Percentiles rank a stretch among this genome's conserved stretches.
These are phyloP conservation scores for Austroboletus festivus DNA, from an alignment of 768 basidiomycete genomes.

Conservation along the genomic window DNA sequence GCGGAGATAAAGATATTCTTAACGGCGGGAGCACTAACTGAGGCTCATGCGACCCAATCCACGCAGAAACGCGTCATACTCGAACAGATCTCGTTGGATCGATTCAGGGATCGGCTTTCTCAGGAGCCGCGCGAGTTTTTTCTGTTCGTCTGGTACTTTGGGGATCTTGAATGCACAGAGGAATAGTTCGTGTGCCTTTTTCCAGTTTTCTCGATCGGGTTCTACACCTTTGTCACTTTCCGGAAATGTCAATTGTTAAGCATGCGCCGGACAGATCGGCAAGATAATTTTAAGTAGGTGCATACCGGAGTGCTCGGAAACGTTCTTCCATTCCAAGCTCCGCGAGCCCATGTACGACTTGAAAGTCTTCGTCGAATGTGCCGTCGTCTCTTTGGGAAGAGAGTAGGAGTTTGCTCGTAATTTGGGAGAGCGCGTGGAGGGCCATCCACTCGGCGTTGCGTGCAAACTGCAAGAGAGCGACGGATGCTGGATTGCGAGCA, in stretches of 20 bases:
- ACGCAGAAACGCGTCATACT: conserved; percentile 71
- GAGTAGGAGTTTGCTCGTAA: conserved; percentile 60
- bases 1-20: neutral
- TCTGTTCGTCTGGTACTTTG: conserved; percentile 44
- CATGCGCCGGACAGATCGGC: neutral
- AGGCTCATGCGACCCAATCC: conserved; percentile 77
- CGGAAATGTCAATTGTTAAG: neutral
- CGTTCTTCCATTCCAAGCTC: conserved; percentile 75
- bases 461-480: conserved; percentile 58
- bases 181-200: conserved; percentile 56
- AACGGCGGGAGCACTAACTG: conserved; percentile 48
- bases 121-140: conserved; percentile 55
- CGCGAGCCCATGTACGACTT: conserved; percentile 59
- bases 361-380: conserved; percentile 43
- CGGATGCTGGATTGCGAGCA: conserved; percentile 66
- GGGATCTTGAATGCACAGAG: conserved; percentile 64
- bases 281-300: no score
- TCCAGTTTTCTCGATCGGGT: conserved; percentile 67
- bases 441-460: conserved; percentile 63
- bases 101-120: conserved; percentile 46
- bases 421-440: conserved; percentile 67
- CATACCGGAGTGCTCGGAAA: conserved; percentile 33
- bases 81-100: conserved; percentile 60
- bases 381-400: conserved; percentile 46
- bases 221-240: conserved; percentile 41